A percentile compares a stretch with the other conserved stretches of the same genome.
phyloP scores from a whole-genome alignment of 768 basidiomycete species.

The Serendipita vermifera region DNA sequence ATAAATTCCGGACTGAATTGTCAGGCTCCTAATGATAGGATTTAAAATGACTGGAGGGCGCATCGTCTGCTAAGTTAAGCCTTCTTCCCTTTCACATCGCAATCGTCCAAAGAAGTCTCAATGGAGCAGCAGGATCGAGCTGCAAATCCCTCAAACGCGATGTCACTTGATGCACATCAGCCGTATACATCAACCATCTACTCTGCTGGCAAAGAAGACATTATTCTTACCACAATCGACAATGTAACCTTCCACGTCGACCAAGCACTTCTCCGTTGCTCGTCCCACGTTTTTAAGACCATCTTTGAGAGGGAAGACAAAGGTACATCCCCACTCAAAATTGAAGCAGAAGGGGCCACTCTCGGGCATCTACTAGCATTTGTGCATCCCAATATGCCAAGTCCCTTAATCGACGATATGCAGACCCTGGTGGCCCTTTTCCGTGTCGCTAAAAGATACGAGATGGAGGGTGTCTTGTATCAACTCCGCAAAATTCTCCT shows the following conservation, averaged over 20 bases:
- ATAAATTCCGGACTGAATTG: background rate
- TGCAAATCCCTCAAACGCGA: background rate
- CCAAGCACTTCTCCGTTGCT: background rate
- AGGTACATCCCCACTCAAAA: background rate
- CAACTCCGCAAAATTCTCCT: background rate
- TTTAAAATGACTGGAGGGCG: background rate
- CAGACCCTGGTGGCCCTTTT: background rate
- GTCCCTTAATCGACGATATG: background rate
- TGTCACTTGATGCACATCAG: background rate
- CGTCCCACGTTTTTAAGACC: background rate
- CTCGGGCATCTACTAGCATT: background rate
- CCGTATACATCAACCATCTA: no score
- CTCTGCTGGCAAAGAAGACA: background rate
- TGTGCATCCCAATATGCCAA: background rate
- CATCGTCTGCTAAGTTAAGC: no score
- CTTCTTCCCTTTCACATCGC: background rate
- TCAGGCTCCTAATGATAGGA: background rate
- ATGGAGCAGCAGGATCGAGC: background rate
- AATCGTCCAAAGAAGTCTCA: background rate
- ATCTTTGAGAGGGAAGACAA: constrained; percentile 1
- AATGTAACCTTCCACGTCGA: background rate
- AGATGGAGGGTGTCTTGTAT: background rate
- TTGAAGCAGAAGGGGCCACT: background rate
- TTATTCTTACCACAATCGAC: background rate
- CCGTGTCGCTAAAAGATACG: background rate